Base-by-base conservation (phyloP, 2,329 filamentous ascomycete genomes). In the Colletotrichum echinochloae region DNA sequence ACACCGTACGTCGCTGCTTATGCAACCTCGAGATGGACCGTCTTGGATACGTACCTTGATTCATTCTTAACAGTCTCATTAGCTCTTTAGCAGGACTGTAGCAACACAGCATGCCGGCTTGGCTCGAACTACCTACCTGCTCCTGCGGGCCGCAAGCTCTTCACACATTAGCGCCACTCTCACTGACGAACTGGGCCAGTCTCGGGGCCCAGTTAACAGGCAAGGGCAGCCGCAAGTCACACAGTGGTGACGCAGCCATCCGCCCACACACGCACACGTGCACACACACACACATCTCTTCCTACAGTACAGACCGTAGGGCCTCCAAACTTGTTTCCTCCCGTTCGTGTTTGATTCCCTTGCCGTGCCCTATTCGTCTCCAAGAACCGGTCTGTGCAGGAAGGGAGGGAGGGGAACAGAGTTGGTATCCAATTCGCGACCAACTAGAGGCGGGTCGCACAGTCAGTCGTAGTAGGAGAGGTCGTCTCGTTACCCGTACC, bases 101-200 rank as follows among this genome's bases (percentile, higher is more conserved):
- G 30, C 55, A 28, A 44, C 61, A 56, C 44, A 33, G 30, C 54
- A 44, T 44, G 30, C 62, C 23, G 37, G 41, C 65, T 48, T 41
- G 65, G 57, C 33, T 33, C n/a, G 26, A 60, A 57, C 64, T 66
- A 56, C 62, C 35, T 11, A 11, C 30, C 8, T 33, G 30, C 35
- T 37, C 35, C 35, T 37, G 35, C 5, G 35, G 11, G 35, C 35
- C 11, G 55, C 28, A 37, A 62, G 64, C 64, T 70, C 44, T 20
- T 49, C 57, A 63, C 67, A 70, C 67, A 70, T 70, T 70, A 70
- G 67, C 67, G 67, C 67, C 28, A 41, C 49, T 66, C 44, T 62
- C 44, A 14, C 37, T 67, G n/a, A 66, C 66, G 66, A 70, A 66
- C 66, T 54, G 56, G 56, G 62, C 49, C n/a, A 48, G 64, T 54